Conservation (phyloP, 176 grass and related monocot genomes). For the Musa acuminata region DNA sequence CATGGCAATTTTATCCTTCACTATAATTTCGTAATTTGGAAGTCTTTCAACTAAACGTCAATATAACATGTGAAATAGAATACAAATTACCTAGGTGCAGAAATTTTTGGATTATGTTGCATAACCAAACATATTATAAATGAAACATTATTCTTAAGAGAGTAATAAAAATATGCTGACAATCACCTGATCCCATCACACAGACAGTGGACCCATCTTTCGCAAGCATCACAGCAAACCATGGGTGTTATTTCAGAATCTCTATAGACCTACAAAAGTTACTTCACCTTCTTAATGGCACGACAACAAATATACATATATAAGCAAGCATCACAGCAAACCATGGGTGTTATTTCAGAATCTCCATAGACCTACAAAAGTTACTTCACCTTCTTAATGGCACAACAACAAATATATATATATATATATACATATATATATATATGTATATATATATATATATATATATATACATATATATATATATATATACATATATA, state of each 20-base stretch:
- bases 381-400: not conserved
- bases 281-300: not conserved
- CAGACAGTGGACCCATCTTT: slow-evolving; percentile 96
- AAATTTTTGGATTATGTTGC: not conserved
- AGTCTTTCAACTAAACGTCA: not conserved
- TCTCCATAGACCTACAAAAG: slow-evolving; percentile 93
- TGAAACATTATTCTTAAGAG: slow-evolving; percentile 10
- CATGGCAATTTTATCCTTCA: too few species aligned
- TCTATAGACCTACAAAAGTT: slow-evolving; percentile 81
- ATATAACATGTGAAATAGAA: not conserved
- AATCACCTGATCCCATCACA: slow-evolving; percentile 95
- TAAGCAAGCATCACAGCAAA: slow-evolving; percentile 80
- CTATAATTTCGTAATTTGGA: not conserved
- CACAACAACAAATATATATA: not conserved
- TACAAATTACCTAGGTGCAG: not conserved
- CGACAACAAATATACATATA: not conserved
- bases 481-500: not conserved
- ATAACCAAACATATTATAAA: not conserved
- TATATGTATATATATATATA: not conserved
- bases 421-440: not conserved
- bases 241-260: slow-evolving; percentile 97
- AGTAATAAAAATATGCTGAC: not conserved
- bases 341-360: slow-evolving; percentile 97
- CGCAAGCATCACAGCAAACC: slow-evolving; percentile 95
- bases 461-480: too few species aligned